Evolutionary conservation across 495 filamentous ascomycete species (phyloP).

Genomic region (Tuber borchii): DNA sequence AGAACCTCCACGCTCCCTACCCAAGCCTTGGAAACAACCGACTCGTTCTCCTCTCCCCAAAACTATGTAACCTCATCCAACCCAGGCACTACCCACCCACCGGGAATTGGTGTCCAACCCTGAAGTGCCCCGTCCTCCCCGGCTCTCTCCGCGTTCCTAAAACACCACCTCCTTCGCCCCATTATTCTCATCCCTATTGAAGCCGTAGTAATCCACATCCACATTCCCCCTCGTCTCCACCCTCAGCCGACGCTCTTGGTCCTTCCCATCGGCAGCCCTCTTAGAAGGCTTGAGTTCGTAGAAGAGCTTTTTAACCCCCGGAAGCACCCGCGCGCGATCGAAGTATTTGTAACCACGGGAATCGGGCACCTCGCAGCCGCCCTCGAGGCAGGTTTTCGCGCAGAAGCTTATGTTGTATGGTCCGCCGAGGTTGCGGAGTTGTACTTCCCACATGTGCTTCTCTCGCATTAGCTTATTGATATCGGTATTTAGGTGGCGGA

Average conservation of each 20-base stretch:
- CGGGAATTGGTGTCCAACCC: conserved; percentile 80
- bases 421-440: conserved; percentile 86
- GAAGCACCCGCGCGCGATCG: conserved; percentile 80
- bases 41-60: too few species aligned
- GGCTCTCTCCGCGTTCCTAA: conserved; percentile 52
- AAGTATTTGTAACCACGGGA: conserved; percentile 61
- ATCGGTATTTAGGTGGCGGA: conserved; percentile 96
- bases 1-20: too few species aligned
- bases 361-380: conserved; percentile 82
- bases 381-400: conserved; percentile 79
- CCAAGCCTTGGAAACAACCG: too few species aligned
- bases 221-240: conserved; percentile 72
- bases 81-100: too few species aligned
- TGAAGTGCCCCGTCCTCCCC: conserved; percentile 46
- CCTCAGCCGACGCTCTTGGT: conserved; percentile 53
- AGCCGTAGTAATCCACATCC: conserved; percentile 93
- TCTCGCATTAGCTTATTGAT: conserved; percentile 98
- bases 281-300: conserved; percentile 64
- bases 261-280: conserved; percentile 52
- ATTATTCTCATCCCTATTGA: conserved; percentile 90
- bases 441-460: conserved; percentile 97
- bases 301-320: conserved; percentile 95
- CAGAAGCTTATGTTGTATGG: conserved; percentile 96
- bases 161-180: conserved; percentile 73
- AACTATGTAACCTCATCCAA: too few species aligned